Conservation (phyloP, 345 rosid species). For the Eucalyptus erythrocorys region DNA sequence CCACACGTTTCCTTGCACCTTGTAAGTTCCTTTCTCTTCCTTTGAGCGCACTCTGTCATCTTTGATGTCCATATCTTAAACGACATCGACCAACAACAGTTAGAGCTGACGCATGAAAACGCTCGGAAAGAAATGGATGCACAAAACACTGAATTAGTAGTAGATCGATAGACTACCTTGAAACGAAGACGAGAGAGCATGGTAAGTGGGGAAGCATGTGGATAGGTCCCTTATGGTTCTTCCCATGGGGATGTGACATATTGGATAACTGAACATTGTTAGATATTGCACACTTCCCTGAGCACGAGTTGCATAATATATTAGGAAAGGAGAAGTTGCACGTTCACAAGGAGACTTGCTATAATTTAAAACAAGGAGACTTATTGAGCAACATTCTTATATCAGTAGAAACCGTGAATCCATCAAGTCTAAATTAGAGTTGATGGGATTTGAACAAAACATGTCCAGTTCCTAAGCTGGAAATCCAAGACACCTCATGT, state of each 20-base stretch:
- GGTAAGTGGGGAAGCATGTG: slow-evolving; percentile 90
- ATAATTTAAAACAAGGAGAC: no score
- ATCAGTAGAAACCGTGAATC: no score
- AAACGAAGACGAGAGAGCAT: slow-evolving; percentile 91
- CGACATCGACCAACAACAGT: background rate
- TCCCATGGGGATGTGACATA: slow-evolving; percentile 97
- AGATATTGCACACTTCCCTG: no score
- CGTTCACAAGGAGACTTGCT: no score
- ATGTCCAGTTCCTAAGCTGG: no score
- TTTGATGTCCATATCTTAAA: background rate
- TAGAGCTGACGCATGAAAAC: background rate
- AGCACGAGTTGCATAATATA: no score
- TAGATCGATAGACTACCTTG: slow-evolving; percentile 36
- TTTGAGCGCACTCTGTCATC: slow-evolving; percentile 32
- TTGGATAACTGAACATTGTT: slow-evolving; percentile 60
- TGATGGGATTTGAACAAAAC: no score
- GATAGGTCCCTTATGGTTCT: slow-evolving; percentile 94
- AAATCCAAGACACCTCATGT: no score
- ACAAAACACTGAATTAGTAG: background rate
- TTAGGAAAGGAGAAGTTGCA: no score
- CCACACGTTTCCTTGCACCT: slow-evolving; percentile 97
- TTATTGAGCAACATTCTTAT: no score
- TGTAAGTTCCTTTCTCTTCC: slow-evolving; percentile 69
- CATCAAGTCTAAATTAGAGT: no score
- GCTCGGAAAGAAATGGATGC: background rate